Conservation (phyloP, 768 basidiomycete genomes). For the Sporobolomyces phaffii region DNA sequence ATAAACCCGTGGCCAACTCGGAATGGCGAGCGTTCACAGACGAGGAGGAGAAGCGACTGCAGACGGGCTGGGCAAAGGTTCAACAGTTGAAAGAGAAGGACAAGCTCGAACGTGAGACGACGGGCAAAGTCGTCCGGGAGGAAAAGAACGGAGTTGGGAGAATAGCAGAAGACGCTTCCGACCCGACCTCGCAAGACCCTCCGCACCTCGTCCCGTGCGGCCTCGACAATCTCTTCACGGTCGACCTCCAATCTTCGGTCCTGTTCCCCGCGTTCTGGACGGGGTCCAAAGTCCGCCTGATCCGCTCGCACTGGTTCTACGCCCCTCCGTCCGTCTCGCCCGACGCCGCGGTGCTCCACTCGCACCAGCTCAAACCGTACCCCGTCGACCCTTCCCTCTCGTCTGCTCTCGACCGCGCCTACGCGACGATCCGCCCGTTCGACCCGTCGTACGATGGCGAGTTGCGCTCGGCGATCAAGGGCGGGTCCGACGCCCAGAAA, state of each 20-base stretch:
- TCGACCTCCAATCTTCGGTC: slow-evolving; percentile 20
- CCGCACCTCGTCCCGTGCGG: slow-evolving; percentile 32
- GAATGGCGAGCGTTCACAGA: slow-evolving; percentile 36
- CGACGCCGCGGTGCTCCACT: background rate
- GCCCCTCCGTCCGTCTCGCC: slow-evolving; percentile 23
- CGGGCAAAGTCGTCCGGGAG: background rate
- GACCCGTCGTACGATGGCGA: slow-evolving; percentile 35
- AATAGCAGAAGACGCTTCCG: slow-evolving; percentile 3
- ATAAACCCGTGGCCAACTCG: slow-evolving; percentile 11
- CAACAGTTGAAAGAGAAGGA: slow-evolving; percentile 1
- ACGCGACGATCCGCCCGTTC: slow-evolving; percentile 33
- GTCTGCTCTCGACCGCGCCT: slow-evolving; percentile 35
- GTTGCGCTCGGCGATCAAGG: slow-evolving; percentile 32
- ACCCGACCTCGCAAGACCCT: background rate
- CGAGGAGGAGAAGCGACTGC: slow-evolving; percentile 29
- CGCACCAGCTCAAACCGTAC: slow-evolving; percentile 34
- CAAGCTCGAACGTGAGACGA: background rate
- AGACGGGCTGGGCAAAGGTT: background rate
- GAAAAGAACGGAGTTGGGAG: background rate
- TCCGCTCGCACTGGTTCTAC: slow-evolving; percentile 28
- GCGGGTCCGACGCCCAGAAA: slow-evolving; percentile 38
- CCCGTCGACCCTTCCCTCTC: slow-evolving; percentile 40
- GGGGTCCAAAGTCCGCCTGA: slow-evolving; percentile 26
- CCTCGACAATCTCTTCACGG: slow-evolving; percentile 40
- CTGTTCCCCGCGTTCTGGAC: slow-evolving; percentile 41